Evolutionary conservation across 2,329 filamentous ascomycete genomes (phyloP).

Genomic region (Alternaria sp.): DNA sequence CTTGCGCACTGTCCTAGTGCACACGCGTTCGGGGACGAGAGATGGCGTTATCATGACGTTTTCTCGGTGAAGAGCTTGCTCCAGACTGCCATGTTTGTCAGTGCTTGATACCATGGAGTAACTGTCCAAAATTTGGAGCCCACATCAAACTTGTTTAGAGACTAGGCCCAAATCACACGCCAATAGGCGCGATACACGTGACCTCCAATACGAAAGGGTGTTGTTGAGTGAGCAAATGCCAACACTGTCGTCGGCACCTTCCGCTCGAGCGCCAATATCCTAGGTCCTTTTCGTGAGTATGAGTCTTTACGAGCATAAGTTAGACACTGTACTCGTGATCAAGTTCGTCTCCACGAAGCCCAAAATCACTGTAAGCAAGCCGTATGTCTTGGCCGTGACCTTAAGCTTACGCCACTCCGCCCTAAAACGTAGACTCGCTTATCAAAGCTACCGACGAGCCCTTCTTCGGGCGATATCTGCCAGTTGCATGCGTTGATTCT

Average conservation of each 20-base stretch:
- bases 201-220: neutral
- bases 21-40: neutral
- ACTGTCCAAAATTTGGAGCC: neutral
- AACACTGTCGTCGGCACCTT: neutral
- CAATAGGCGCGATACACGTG: neutral
- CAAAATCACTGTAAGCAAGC: conserved; percentile 10
- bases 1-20: neutral
- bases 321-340: neutral
- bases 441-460: neutral
- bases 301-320: neutral
- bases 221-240: neutral
- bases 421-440: neutral
- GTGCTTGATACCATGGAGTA: neutral
- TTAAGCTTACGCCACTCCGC: conserved; percentile 1
- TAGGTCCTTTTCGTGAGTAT: neutral
- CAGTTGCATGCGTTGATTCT: neutral
- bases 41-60: neutral
- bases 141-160: neutral
- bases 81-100: neutral
- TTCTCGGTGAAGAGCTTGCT: neutral
- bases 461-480: too few species aligned
- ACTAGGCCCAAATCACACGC: neutral
- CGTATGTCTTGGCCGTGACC: conserved; percentile 12
- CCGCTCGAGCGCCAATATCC: neutral
- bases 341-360: neutral